phyloP scores from a whole-genome alignment of 257 asterid genomes.

The Solanum rostratum region DNA sequence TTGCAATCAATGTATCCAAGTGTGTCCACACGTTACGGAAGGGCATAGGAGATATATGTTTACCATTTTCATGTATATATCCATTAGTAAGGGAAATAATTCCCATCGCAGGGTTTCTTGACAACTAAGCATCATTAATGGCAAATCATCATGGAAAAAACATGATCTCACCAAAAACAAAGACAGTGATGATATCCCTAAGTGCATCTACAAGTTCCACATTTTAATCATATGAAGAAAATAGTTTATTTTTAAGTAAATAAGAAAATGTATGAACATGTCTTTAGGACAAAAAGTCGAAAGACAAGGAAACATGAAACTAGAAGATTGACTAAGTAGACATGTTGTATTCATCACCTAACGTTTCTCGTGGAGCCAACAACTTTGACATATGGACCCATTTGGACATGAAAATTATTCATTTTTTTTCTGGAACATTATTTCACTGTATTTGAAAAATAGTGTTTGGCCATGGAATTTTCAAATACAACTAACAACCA shows the following conservation, averaged over 20 bases:
- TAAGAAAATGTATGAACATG: neutral
- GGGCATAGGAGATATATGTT: neutral
- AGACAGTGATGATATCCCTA: neutral
- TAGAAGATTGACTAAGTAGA: neutral
- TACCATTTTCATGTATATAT: neutral
- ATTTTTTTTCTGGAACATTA: no score
- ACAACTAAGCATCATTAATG: neutral
- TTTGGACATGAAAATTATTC: no score
- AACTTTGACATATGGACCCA: neutral
- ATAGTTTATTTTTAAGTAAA: neutral
- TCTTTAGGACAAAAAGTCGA: neutral
- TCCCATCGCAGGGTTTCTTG: neutral
- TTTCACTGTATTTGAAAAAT: no score
- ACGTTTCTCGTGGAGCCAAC: neutral
- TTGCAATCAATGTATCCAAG: neutral
- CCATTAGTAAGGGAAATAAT: neutral
- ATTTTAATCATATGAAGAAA: neutral
- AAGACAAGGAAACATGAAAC: neutral
- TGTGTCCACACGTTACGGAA: neutral
- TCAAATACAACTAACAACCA: no score
- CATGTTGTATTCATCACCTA: neutral
- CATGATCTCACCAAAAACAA: neutral
- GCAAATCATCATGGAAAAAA: neutral
- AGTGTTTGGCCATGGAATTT: no score
- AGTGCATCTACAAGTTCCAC: neutral